Base-by-base conservation (phyloP, 495 filamentous ascomycete species). In the Hypoxylon fuscum region DNA sequence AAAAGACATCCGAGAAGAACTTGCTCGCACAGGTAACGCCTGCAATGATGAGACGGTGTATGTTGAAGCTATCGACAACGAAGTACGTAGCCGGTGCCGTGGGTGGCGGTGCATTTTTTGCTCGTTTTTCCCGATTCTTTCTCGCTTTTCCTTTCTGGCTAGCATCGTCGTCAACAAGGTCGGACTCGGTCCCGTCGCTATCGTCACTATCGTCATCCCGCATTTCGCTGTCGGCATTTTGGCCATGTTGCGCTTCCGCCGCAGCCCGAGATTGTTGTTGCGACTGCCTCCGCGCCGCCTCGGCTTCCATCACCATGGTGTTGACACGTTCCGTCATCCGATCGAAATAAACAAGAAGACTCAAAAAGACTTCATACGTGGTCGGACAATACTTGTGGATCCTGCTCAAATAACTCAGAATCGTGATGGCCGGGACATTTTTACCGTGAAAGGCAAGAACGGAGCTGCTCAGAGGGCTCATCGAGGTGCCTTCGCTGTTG, bases 311-410 rank as follows among this genome's bases (percentile, higher is more conserved):
- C 6, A 81, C 79, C 69, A 78, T 68, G 12, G 77, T 84, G 69
- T 98, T 99, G 37, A 99, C 94, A 55, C 91, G 81, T 68, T 97
- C 95, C 47, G 96, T 96, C 95, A 99, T 99, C 27, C 95, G 88
- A 71, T 99, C 95, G 75, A 99, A 99, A 68, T 99, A 99, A 35
- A 99, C 92, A 47, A 99, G 77, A 66, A 99, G 73, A 61, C 92
- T 96, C 35, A 99, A 78, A 67, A 99, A 99, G 0, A 99, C 95
- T 76, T 99, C 95, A 73, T 97, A 99, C 4, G 95, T 98, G 3
- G 96, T 98, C 0, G 95, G 95, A 68, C 95, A 99, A 70, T 99
- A 99, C 75, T 97, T 98, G 72, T 99, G 94, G 66, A 99, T 98
- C 41, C 95, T 89, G 70, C 87, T 94, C 22, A 99, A 79, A 63